Evolutionary conservation across 495 filamentous ascomycete genomes (phyloP), one percentile per base, ranked within the genome.

Genomic region (Neurospora sp.): DNA sequence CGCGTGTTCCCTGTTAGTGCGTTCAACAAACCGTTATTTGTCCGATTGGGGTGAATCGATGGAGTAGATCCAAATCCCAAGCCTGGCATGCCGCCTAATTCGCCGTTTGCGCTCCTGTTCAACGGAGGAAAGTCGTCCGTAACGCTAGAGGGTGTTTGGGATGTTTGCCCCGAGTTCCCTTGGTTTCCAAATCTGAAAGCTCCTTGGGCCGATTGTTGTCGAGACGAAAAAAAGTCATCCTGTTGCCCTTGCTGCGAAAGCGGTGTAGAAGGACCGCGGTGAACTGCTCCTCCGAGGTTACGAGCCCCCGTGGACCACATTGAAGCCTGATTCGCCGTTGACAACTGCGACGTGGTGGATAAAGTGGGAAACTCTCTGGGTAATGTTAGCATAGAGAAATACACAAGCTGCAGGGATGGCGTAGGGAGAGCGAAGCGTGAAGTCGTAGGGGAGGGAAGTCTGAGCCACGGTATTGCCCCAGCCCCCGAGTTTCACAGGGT

Each of bases 121-220:
- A 96, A 83, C 13, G 94, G 91, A 59, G 94, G 94, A 71, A 96
- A 96, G 11, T 96, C 94, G 31, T 97, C 93, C 28, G 91, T 90
- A 75, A 87, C 90, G 72, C 84, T 88, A 17, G 89, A 86, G 74
- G 91, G 92, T 28, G 89, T 87, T 73, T 95, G 92, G 73, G 75
- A 85, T 77, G 81, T 87, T 77, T 86, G 92, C 79, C 79, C 86
- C 79, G 79, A 88, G 83, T 74, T 80, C 54, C 78, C 82, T 76
- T 88, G 87, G 75, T 75, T 84, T 34, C 86, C 85, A 76, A 88
- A 88, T 42, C 86, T 82, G 74, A 88, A 88, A 45, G 89, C 88
- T 17, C 87, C 89, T 75, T 93, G 91, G 37, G 84, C 88, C 0
- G 84, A 81, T 21, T 82, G 82, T 72, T 86, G 88, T 19, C 87